Percentiles rank a stretch among this genome's conserved stretches.
Evolutionary conservation across 192 early-diverging fungal species (phyloP).

Genomic region (Umbelopsis sp.): DNA sequence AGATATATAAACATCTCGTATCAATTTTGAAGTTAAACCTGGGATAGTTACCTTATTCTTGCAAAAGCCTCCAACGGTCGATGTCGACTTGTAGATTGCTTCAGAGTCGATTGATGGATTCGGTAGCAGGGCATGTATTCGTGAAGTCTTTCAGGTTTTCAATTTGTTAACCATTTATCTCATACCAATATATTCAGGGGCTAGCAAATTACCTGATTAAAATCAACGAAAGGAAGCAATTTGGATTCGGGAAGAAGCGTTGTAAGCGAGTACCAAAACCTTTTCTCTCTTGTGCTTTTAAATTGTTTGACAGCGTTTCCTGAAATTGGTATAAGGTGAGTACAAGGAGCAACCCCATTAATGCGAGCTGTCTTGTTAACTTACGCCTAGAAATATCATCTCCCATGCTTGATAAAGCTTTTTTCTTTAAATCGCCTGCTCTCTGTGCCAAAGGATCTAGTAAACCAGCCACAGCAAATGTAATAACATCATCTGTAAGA

Average conservation of each 20-base stretch:
- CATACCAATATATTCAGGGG: background rate
- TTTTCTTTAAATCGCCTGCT: conserved; percentile 20
- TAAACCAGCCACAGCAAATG: conserved; percentile 17
- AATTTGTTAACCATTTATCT: background rate
- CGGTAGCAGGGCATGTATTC: background rate
- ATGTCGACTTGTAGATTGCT: conserved; percentile 43
- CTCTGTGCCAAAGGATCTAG: conserved; percentile 35
- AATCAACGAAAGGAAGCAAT: conserved; percentile 30
- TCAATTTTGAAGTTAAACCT: background rate
- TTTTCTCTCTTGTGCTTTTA: conserved; percentile 32
- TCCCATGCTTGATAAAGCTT: conserved; percentile 15
- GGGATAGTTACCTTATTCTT: conserved; percentile 50
- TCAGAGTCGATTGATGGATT: conserved; percentile 22
- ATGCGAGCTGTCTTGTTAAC: background rate
- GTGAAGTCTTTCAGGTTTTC: background rate
- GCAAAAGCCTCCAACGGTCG: conserved; percentile 48
- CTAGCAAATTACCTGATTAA: conserved; percentile 19
- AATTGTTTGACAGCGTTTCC: conserved; percentile 34
- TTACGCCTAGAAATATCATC: conserved; percentile 29
- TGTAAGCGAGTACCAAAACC: conserved; percentile 37
- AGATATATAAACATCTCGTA: conserved; percentile 31
- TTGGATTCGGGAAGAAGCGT: conserved; percentile 19
- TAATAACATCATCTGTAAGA: conserved; percentile 16
- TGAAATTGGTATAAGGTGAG: background rate
- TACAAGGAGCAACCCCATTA: background rate